A percentile compares a stretch with the other conserved stretches of the same genome.
These are phyloP conservation scores for Crithidia brevicula DNA, from an alignment of 208 protist species.

Conservation along the genomic window DNA sequence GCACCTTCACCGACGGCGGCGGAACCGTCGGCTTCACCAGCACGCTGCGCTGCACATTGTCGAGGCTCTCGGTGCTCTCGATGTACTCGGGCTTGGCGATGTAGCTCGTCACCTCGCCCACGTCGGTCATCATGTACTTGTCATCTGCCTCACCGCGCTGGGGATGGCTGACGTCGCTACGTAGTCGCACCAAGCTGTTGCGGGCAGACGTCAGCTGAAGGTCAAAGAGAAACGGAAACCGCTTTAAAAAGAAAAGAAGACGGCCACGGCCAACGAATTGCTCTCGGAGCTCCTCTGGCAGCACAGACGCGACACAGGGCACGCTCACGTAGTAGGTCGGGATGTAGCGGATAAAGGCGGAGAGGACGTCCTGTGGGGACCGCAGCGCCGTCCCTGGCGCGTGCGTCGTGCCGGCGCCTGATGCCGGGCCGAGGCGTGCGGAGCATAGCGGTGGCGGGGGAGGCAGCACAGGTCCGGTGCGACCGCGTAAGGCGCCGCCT, in stretches of 20 bases:
- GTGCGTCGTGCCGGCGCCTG: constrained; percentile 26
- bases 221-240: constrained; percentile 85
- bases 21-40: constrained; percentile 48
- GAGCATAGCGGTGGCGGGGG: constrained; percentile 39
- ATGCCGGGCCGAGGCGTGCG: constrained; percentile 21
- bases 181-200: constrained; percentile 69
- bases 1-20: constrained; percentile 79
- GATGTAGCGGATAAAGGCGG: constrained; percentile 70
- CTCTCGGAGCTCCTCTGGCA: constrained; percentile 73
- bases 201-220: constrained; percentile 36
- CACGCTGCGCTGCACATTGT: constrained; percentile 44
- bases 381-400: constrained; percentile 32
- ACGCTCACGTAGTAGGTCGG: constrained; percentile 84
- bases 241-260: constrained; percentile 59
- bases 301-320: constrained; percentile 69
- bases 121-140: constrained; percentile 87
- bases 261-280: constrained; percentile 60
- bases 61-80: constrained; percentile 66
- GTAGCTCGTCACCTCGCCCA: constrained; percentile 74
- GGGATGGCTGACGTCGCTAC: constrained; percentile 76
- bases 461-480: constrained; percentile 16
- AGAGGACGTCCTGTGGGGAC: constrained; percentile 78
- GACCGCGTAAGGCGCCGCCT: not conserved
- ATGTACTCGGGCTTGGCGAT: constrained; percentile 80
- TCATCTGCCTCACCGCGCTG: constrained; percentile 71